These are phyloP conservation scores for Hanseniaspora gamundiae DNA, from an alignment of 1,139 yeast genomes.

Conservation along the genomic window DNA sequence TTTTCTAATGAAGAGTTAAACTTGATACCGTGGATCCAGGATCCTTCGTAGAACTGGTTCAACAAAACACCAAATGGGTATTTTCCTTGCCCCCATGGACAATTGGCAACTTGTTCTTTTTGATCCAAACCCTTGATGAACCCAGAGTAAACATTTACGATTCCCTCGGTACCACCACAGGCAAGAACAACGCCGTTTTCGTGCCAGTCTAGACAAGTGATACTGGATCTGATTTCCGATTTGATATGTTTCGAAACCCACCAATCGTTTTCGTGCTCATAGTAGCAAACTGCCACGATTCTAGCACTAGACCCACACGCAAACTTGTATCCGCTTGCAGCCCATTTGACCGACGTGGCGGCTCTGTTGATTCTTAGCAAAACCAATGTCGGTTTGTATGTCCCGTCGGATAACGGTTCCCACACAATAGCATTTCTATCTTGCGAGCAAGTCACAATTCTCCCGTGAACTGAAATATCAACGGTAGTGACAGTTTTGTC, in stretches of 20 bases:
- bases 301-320: slow-evolving; percentile 88
- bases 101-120: slow-evolving; percentile 54
- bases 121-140: slow-evolving; percentile 80
- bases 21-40: slow-evolving; percentile 87
- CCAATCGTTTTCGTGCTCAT: slow-evolving; percentile 96
- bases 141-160: slow-evolving; percentile 87
- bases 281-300: slow-evolving; percentile 89
- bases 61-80: slow-evolving; percentile 91
- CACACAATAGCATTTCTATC: slow-evolving; percentile 97
- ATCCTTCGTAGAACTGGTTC: slow-evolving; percentile 72
- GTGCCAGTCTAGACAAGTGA: slow-evolving; percentile 86
- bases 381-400: slow-evolving; percentile 81
- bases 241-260: slow-evolving; percentile 97
- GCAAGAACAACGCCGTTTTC: slow-evolving; percentile 84
- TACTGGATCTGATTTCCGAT: slow-evolving; percentile 82
- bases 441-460: slow-evolving; percentile 93
- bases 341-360: slow-evolving; percentile 89
- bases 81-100: slow-evolving; percentile 80
- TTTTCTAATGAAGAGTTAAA: slow-evolving; percentile 75
- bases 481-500: slow-evolving; percentile 93
- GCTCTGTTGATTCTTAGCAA: slow-evolving; percentile 86
- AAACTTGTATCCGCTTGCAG: slow-evolving; percentile 83
- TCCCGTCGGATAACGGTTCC: slow-evolving; percentile 58
- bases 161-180: slow-evolving; percentile 91
- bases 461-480: slow-evolving; percentile 80